Evolutionary conservation across 208 protist species (phyloP).

Genomic region (Trichomonas gallinae): DNA sequence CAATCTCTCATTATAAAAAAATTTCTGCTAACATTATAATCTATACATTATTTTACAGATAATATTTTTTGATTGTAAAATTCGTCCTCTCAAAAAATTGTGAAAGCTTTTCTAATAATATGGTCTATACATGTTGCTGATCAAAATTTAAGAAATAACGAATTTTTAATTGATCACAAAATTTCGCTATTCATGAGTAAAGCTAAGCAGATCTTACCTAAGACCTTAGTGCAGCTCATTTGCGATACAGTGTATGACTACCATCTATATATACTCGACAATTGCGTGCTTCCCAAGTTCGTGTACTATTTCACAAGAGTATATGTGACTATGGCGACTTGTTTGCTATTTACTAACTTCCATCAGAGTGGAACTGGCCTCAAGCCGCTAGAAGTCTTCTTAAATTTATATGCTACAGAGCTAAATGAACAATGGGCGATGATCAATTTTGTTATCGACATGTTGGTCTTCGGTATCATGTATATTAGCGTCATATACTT

Average conservation of each 20-base stretch:
- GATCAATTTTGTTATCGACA: background rate
- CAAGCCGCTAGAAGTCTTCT: background rate
- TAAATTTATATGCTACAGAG: background rate
- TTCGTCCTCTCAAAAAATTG: too few relatives aligned
- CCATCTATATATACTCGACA: background rate
- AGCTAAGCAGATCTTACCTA: background rate
- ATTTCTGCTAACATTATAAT: too few relatives aligned
- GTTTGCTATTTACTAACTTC: background rate
- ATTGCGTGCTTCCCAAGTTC: background rate
- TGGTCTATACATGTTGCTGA: too few relatives aligned
- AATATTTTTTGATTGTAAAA: too few relatives aligned
- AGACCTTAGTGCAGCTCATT: background rate
- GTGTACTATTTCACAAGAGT: background rate
- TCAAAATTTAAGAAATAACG: too few relatives aligned
- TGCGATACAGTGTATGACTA: background rate
- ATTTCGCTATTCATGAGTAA: background rate
- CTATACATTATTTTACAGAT: too few relatives aligned
- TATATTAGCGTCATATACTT: background rate
- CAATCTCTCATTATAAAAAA: too few relatives aligned
- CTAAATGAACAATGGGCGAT: background rate
- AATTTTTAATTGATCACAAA: too few relatives aligned
- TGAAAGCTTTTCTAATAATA: too few relatives aligned
- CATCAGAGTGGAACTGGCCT: background rate
- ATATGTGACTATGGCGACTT: background rate
- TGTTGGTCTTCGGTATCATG: background rate